Percentiles rank a stretch among this genome's conserved stretches.
Conservation (phyloP, 1,284 basidiomycete genomes). For the Ustilago tritici region DNA sequence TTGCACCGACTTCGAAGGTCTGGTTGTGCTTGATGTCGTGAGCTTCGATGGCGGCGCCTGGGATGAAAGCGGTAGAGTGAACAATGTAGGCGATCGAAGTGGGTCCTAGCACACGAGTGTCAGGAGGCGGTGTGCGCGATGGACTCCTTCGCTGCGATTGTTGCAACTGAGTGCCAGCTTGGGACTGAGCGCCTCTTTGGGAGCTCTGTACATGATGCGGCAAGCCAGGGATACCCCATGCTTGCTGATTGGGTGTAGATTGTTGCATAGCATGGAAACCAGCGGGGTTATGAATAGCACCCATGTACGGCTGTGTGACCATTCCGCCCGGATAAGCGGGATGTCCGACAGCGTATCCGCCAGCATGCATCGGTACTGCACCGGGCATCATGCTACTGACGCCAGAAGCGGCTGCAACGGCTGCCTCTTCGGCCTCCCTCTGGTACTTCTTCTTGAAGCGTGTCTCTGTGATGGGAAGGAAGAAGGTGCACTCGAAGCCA, state of each 20-base stretch:
- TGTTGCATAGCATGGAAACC: conserved; percentile 34
- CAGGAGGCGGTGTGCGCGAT: conserved; percentile 48
- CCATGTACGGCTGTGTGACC: conserved; percentile 37
- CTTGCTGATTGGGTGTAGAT: conserved; percentile 21
- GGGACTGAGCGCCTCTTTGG: background rate
- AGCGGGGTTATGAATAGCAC: conserved; percentile 37
- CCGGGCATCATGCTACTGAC: conserved; percentile 15
- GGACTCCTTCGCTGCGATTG: conserved; percentile 29
- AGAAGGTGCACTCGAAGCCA: conserved; percentile 74
- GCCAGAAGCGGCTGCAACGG: conserved; percentile 45
- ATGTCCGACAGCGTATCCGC: conserved; percentile 9
- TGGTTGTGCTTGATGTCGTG: conserved; percentile 77
- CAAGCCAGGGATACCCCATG: conserved; percentile 25
- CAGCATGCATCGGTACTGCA: conserved; percentile 20
- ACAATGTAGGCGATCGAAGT: conserved; percentile 87
- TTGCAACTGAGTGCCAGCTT: background rate
- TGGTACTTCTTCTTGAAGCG: conserved; percentile 95
- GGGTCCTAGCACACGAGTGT: conserved; percentile 74
- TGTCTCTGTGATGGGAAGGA: conserved; percentile 96
- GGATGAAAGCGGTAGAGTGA: conserved; percentile 87
- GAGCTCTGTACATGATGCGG: conserved; percentile 18
- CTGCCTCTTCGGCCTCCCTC: conserved; percentile 75
- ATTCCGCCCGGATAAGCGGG: conserved; percentile 32
- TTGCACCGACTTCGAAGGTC: conserved; percentile 73
- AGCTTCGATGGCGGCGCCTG: conserved; percentile 81